A percentile compares a stretch with the other conserved stretches of the same genome.
Evolutionary conservation across 352 stramenopile species (phyloP).

Genomic region (Pythium aristosporum): DNA sequence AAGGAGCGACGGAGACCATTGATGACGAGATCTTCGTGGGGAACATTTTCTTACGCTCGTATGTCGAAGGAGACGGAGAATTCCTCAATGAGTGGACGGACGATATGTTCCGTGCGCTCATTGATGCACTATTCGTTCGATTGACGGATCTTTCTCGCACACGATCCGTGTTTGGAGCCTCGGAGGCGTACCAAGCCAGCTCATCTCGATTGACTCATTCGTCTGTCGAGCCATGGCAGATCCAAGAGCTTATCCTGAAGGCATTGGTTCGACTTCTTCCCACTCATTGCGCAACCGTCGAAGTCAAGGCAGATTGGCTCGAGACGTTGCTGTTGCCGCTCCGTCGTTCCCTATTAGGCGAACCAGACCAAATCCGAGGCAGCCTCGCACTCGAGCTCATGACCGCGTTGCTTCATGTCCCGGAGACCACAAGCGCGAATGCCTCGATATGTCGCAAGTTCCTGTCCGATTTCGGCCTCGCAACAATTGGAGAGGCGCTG

Average conservation of each 20-base stretch:
- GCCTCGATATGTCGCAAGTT: conserved; percentile 51
- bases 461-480: conserved; percentile 51
- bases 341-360: conserved; percentile 58
- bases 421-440: conserved; percentile 52
- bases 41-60: conserved; percentile 81
- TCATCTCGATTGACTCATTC: conserved; percentile 13
- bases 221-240: conserved; percentile 56
- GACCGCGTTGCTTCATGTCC: conserved; percentile 51
- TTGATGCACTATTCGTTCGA: conserved; percentile 61
- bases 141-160: conserved; percentile 46
- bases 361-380: conserved; percentile 75
- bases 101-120: conserved; percentile 66
- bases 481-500: conserved; percentile 51
- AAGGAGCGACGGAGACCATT: conserved; percentile 29
- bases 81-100: conserved; percentile 77
- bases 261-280: conserved; percentile 64
- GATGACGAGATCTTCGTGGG: conserved; percentile 72
- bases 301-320: conserved; percentile 58
- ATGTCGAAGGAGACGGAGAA: conserved; percentile 75
- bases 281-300: conserved; percentile 46
- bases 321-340: conserved; percentile 63
- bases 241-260: conserved; percentile 81
- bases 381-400: conserved; percentile 74
- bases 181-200: conserved; percentile 21
- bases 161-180: conserved; percentile 48